Percentiles rank a stretch among this genome's conserved stretches.
These are phyloP conservation scores for Artomyces pyxidatus DNA, from an alignment of 768 basidiomycete species.

Conservation along the genomic window DNA sequence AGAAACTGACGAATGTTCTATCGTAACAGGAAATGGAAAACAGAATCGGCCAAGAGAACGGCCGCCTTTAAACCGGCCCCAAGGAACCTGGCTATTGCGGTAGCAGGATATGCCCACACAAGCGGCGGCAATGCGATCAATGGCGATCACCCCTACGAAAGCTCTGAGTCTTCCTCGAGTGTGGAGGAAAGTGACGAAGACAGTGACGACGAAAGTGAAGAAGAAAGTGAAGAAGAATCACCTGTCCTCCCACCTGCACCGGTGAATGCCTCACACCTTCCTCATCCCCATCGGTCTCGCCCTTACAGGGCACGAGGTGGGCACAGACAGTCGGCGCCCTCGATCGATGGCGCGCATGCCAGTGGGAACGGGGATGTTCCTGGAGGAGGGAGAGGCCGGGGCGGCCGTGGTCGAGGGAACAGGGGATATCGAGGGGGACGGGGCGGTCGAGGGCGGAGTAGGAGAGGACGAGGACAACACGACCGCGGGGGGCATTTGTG, in stretches of 20 bases:
- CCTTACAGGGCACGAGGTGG: no score
- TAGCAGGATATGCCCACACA: not conserved
- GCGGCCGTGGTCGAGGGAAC: not conserved
- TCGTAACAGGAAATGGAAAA: slow-evolving; percentile 12
- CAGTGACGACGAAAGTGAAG: not conserved
- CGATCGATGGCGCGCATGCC: not conserved
- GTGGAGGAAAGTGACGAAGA: not conserved
- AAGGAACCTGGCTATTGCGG: not conserved
- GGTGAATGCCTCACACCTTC: no score
- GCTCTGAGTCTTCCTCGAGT: not conserved
- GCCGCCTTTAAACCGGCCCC: not conserved
- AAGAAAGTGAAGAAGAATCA: no score
- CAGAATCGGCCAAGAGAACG: slow-evolving; percentile 1
- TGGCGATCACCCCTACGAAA: not conserved
- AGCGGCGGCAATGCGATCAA: no score
- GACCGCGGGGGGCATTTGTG: not conserved
- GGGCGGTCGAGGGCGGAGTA: not conserved
- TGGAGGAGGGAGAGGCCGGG: not conserved
- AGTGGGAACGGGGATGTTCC: not conserved
- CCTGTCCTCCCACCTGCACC: no score
- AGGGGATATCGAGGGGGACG: not conserved
- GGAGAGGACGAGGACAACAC: not conserved
- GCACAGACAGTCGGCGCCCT: no score
- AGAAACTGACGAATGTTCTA: no score
- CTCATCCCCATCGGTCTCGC: no score